Conservation (phyloP, 805 yeast genomes). For the Zygosaccharomyces bisporus region DNA sequence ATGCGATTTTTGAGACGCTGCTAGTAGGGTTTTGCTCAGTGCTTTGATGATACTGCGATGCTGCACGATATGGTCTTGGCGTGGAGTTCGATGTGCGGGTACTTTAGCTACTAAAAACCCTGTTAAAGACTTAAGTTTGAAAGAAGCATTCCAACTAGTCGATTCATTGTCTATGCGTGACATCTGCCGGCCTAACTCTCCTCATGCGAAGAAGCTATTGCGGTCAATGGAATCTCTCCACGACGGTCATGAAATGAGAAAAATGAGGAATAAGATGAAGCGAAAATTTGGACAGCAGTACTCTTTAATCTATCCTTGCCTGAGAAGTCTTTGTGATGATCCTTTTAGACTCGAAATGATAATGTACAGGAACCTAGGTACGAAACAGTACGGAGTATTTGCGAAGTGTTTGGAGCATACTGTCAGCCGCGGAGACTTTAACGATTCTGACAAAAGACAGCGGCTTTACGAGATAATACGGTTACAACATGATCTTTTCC, state of each 20-base stretch:
- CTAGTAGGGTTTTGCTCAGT: neutral
- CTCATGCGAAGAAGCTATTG: slow-evolving; percentile 8
- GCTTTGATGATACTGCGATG: slow-evolving; percentile 5
- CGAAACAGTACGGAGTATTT: slow-evolving; percentile 16
- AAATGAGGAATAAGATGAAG: slow-evolving; percentile 17
- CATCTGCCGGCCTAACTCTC: slow-evolving; percentile 5
- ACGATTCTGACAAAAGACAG: slow-evolving; percentile 11
- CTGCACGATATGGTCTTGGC: neutral
- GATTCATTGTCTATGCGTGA: slow-evolving; percentile 3
- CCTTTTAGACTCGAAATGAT: slow-evolving; percentile 13
- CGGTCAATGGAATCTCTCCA: slow-evolving; percentile 4
- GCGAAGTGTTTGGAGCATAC: slow-evolving; percentile 6
- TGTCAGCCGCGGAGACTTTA: slow-evolving; percentile 4
- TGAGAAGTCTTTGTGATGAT: slow-evolving; percentile 9
- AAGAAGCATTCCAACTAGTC: slow-evolving; percentile 4
- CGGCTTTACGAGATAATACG: slow-evolving; percentile 21
- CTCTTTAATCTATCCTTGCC: slow-evolving; percentile 4
- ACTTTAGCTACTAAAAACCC: neutral
- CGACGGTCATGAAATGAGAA: slow-evolving; percentile 15
- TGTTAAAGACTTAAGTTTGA: neutral
- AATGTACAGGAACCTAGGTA: slow-evolving; percentile 15
- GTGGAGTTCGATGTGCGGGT: slow-evolving; percentile 1
- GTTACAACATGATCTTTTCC: slow-evolving; percentile 21
- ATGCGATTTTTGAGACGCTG: neutral
- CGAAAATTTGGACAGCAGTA: slow-evolving; percentile 12